Conservation (phyloP, 192 early-diverging fungal genomes). For the Spizellomyces sp. region DNA sequence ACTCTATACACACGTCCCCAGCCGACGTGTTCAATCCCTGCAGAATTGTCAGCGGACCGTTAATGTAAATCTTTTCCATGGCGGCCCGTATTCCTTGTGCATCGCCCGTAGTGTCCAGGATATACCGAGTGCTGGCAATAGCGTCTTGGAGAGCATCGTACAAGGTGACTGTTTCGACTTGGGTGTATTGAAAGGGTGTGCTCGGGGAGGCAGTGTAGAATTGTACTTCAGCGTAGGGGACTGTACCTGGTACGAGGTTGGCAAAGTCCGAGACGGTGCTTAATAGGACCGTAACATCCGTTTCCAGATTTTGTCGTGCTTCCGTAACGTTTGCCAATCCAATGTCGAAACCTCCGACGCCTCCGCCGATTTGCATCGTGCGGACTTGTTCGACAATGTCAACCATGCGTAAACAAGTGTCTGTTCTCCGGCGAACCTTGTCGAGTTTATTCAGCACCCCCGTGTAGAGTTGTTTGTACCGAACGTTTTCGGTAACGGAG, state of each 20-base stretch:
- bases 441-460: constrained; percentile 4
- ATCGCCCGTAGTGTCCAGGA: not conserved
- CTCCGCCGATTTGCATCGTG: constrained; percentile 17
- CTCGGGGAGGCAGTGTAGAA: not conserved
- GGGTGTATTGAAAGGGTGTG: not conserved
- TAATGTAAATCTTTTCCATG: constrained; percentile 20
- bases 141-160: constrained; percentile 4
- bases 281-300: not conserved
- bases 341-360: constrained; percentile 5
- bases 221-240: constrained; percentile 9
- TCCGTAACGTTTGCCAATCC: constrained; percentile 5
- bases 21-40: constrained; percentile 29
- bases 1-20: not conserved
- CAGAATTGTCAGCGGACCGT: constrained; percentile 28
- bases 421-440: not conserved
- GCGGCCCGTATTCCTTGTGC: not conserved
- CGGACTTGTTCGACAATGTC: constrained; percentile 30
- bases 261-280: not conserved
- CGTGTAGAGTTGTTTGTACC: constrained; percentile 12
- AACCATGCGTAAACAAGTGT: constrained; percentile 7
- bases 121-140: not conserved
- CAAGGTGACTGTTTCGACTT: not conserved
- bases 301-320: not conserved
- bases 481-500: constrained; percentile 28
- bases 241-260: constrained; percentile 2